These are phyloP conservation scores for Blastocladiella britannica DNA, from an alignment of 192 early-diverging fungal species.

Conservation along the genomic window DNA sequence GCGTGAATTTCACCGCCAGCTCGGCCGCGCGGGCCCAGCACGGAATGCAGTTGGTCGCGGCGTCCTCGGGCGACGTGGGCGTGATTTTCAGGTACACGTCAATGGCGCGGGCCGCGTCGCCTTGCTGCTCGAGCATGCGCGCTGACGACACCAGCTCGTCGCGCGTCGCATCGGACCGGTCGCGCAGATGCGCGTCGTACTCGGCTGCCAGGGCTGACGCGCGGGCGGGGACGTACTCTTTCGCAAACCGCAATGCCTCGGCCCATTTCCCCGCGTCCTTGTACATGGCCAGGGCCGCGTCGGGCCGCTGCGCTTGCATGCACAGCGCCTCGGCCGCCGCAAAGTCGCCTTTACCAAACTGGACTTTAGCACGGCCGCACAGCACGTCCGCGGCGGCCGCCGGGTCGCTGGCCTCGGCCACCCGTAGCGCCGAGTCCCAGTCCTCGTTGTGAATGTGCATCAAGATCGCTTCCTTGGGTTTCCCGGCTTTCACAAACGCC, in stretches of 20 bases:
- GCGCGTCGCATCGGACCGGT: conserved; percentile 15
- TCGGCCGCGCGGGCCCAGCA: conserved; percentile 35
- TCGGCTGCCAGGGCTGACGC: conserved; percentile 29
- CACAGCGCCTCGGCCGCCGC: conserved; percentile 29
- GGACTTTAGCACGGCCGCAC: conserved; percentile 34
- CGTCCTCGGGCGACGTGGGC: conserved; percentile 16
- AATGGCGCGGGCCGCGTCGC: conserved; percentile 30
- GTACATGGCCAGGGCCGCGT: conserved; percentile 36
- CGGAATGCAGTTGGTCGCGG: conserved; percentile 22
- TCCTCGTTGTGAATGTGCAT: conserved; percentile 39
- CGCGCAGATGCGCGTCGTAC: conserved; percentile 22
- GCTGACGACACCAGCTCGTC: conserved; percentile 34
- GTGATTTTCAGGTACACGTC: conserved; percentile 39
- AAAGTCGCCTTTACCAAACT: conserved; percentile 33
- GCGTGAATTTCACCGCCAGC: conserved; percentile 33
- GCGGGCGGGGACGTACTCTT: conserved; percentile 31
- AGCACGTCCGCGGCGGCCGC: conserved; percentile 28
- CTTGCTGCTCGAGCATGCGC: conserved; percentile 28
- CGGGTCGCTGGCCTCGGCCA: conserved; percentile 36
- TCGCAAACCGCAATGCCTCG: conserved; percentile 35
- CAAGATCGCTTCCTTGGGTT: conserved; percentile 7
- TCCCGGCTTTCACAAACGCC: conserved; percentile 25
- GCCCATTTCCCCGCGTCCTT: conserved; percentile 36
- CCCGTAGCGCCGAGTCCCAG: conserved; percentile 34
- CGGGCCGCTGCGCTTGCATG: conserved; percentile 35